Conservation (phyloP, 352 stramenopile genomes). For the Phytophthora pinifolia region DNA sequence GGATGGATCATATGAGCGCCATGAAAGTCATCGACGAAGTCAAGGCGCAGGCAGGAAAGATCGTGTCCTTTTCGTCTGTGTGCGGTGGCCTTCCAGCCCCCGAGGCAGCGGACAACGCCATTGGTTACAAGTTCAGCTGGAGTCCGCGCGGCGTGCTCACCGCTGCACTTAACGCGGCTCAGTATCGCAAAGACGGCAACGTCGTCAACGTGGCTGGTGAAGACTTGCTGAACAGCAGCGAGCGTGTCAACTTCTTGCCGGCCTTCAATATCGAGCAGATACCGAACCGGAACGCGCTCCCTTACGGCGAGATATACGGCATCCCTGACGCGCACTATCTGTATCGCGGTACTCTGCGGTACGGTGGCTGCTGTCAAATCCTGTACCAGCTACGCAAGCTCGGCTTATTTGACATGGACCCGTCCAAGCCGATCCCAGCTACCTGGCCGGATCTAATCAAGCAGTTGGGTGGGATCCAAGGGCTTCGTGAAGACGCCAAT, state of each 20-base stretch:
- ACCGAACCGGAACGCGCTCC: constrained; percentile 93
- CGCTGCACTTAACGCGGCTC: constrained; percentile 90
- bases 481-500: constrained; percentile 49
- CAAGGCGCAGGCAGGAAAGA: constrained; percentile 83
- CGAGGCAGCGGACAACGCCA: constrained; percentile 94
- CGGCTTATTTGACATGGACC: constrained; percentile 86
- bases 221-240: constrained; percentile 86
- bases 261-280: constrained; percentile 94
- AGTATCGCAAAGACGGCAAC: constrained; percentile 86
- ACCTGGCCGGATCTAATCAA: constrained; percentile 88
- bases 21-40: constrained; percentile 98
- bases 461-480: constrained; percentile 29
- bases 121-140: constrained; percentile 98
- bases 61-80: constrained; percentile 93
- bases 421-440: constrained; percentile 39
- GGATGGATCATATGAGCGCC: constrained; percentile 96
- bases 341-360: constrained; percentile 95
- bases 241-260: constrained; percentile 86
- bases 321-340: constrained; percentile 91
- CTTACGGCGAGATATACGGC: constrained; percentile 94
- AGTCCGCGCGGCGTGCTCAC: constrained; percentile 94
- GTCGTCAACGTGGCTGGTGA: constrained; percentile 85
- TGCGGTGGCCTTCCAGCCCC: constrained; percentile 94
- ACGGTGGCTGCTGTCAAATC: constrained; percentile 91
- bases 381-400: constrained; percentile 91